Evolutionary conservation across 1,139 yeast species (phyloP), one percentile per base, ranked within the genome.

Genomic region (Eremothecium coryli): DNA sequence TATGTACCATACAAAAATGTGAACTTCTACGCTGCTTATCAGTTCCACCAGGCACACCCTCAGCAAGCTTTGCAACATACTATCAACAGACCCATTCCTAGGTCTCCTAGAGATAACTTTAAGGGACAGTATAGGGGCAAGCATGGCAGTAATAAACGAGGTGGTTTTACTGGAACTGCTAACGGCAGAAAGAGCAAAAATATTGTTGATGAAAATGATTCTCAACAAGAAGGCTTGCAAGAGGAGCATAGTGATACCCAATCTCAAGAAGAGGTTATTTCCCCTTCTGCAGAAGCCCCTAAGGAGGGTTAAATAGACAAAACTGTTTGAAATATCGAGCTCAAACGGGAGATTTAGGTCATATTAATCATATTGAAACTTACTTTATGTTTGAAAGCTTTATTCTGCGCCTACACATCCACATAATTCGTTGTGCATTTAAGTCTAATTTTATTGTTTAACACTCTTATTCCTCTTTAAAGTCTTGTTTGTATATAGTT

Each of bases 1-100:
- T 36, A 29, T 13, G 37, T 33, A 9, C 28, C 31, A 15, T 37
- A 27, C 18, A 26, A 32, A 14, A 35, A 31, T 15, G 17, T 35
- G 29, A 23, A 27, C 21, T 26, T 33, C 11, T 38, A 32, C 20
- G 26, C 23, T 28, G 30, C 34, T 8, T 37, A 29, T 20, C 35
- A 21, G 9, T 17, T 9, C 7, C 27, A 52, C 53, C 15, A 47
- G 51, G 9, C 38, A 41, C 16, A 28, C 18, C 26, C 22, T 7
- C 33, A 33, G 16, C 25, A 26, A 5, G n/a, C n/a, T n/a, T n/a
- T n/a, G n/a, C n/a, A n/a, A n/a, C 29, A 25, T 11, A 22, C 27
- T 21, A 14, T 29, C 13, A 20, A 20, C 22, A 20, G 22, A 20
- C 22, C 22, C 10, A 8, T 8, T 8, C 22, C 8, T 8, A 8